A percentile compares a stretch with the other conserved stretches of the same genome.
Evolutionary conservation across 108 stramenopile species (phyloP).

Genomic region (Nitzschia palea): DNA sequence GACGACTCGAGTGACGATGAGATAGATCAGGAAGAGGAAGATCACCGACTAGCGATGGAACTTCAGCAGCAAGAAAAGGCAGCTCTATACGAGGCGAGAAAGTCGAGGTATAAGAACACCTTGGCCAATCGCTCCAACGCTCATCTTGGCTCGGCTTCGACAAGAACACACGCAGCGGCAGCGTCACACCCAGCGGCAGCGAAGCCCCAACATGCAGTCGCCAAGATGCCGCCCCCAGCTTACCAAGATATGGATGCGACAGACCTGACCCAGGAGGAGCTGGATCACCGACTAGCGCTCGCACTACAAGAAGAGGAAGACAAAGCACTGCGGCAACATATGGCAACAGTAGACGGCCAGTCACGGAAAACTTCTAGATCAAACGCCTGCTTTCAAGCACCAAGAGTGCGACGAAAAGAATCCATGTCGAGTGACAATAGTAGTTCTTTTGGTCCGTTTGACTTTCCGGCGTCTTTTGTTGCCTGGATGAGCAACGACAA

Average conservation of each 20-base stretch:
- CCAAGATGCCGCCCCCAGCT: neutral
- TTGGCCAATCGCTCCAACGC: neutral
- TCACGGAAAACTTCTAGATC: slow-evolving; percentile 19
- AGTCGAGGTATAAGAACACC: neutral
- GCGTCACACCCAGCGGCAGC: neutral
- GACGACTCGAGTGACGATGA: neutral
- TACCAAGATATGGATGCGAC: neutral
- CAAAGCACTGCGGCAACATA: neutral
- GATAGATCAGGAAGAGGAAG: slow-evolving; percentile 47
- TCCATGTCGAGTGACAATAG: slow-evolving; percentile 1
- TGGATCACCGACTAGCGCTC: slow-evolving; percentile 26
- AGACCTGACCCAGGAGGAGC: slow-evolving; percentile 16
- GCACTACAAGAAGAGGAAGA: slow-evolving; percentile 26
- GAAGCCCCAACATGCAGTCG: neutral
- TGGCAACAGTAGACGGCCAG: neutral
- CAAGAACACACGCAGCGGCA: slow-evolving; percentile 11
- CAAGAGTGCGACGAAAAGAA: neutral
- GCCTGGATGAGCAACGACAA: slow-evolving; percentile 6
- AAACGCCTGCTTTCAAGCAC: slow-evolving; percentile 13
- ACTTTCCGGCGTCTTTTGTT: slow-evolving; percentile 4
- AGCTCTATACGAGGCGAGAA: slow-evolving; percentile 45
- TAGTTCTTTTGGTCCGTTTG: neutral
- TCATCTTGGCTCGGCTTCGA: slow-evolving; percentile 9
- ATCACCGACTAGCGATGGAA: slow-evolving; percentile 71
- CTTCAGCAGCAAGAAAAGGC: slow-evolving; percentile 76